Evolutionary conservation across 495 filamentous ascomycete genomes (phyloP), one percentile per base, ranked within the genome.

Genomic region (Zalerion maritima): DNA sequence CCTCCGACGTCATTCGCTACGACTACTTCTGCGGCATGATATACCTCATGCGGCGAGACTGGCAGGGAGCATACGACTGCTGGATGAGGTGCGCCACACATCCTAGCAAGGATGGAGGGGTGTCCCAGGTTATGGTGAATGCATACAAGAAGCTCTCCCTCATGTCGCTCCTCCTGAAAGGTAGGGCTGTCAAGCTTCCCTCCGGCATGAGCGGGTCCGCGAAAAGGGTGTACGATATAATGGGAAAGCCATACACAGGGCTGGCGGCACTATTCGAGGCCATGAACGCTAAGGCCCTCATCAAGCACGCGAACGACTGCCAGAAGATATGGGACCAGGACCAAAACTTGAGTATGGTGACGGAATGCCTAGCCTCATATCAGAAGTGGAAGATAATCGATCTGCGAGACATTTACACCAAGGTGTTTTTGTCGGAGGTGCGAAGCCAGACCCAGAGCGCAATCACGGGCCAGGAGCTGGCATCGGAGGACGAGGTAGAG

Each of bases 121-220:
- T 68, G 12, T 87, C 75, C 52, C 76, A 72, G 50, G 64, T 89
- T 17, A 83, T 85, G 75, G 62, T 80, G 2, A 84, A 93, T 42
- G 82, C 81, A 9, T 91, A 92, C 60, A 92, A 87, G 50, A 94
- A 91, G 55, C 93, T 82, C 78, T 50, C 89, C 6, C 55, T 97
- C n/a, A 67, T 86, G 3, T 68, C 71, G 20, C 54, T 93, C 21
- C 59, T 96, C 6, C 58, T 64, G 12, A 56, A 74, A 23, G 87
- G 87, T 43, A 76, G 69, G 52, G 67, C 77, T 6, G 46, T 36
- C 4, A 41, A 54, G 39, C 48, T 47, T 14, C 58, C 51, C 6
- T 13, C 41, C 20, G 36, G 35, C 20, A 49, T 63, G 11, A 50
- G 60, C 33, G 32, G 48, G 1, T 40, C 52, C 19, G 62, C 71